A percentile compares a stretch with the other conserved stretches of the same genome.
Conservation (phyloP, 73 alveolate species). For the Breviolum minutum region DNA sequence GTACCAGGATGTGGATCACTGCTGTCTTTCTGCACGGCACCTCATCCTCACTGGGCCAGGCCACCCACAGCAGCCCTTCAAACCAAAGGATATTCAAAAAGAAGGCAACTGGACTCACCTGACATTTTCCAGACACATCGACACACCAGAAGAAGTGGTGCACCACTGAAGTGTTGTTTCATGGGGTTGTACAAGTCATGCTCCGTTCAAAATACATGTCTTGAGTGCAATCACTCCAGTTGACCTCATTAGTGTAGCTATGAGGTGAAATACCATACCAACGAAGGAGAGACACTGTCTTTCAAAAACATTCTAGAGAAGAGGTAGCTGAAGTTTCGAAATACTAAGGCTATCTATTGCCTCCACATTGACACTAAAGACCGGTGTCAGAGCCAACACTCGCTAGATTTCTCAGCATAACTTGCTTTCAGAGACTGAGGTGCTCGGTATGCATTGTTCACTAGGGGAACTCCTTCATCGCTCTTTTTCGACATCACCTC, state of each 20-base stretch:
- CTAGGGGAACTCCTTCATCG: conserved; percentile 44
- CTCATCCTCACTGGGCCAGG: conserved; percentile 89
- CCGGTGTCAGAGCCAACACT: too few relatives aligned
- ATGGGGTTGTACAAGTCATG: background rate
- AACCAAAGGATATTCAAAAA: conserved; percentile 67
- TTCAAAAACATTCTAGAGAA: background rate
- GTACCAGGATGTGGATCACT: too few relatives aligned
- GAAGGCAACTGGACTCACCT: conserved; percentile 63
- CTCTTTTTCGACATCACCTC: conserved; percentile 50
- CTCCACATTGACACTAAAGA: background rate
- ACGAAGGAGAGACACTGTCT: background rate
- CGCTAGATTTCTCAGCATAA: too few relatives aligned
- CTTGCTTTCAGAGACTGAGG: too few relatives aligned
- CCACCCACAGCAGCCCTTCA: conserved; percentile 82
- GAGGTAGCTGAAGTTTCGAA: too few relatives aligned
- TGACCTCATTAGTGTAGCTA: background rate
- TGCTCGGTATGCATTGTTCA: conserved; percentile 9
- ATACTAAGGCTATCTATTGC: too few relatives aligned
- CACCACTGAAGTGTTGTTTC: background rate
- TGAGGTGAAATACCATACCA: background rate
- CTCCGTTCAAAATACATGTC: background rate
- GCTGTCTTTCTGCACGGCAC: background rate
- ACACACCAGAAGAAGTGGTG: too few relatives aligned
- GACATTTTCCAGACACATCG: background rate
- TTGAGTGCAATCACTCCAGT: too few relatives aligned